Base-by-base conservation (phyloP, 257 asterid genomes). In the Henckelia pumila region DNA sequence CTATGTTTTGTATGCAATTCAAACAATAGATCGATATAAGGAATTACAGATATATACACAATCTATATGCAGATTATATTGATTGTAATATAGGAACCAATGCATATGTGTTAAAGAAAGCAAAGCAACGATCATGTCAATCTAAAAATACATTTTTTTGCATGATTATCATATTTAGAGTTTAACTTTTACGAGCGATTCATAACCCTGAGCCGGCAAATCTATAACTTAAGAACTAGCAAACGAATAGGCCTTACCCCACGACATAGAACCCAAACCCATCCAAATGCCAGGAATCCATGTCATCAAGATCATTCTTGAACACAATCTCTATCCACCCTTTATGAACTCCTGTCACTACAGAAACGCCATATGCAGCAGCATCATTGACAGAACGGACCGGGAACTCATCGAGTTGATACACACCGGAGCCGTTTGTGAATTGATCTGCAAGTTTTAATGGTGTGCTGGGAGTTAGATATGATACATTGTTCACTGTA, bases 221-320 rank as follows among this genome's bases (percentile, higher is more conserved):
- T 64, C 2, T 5, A 6, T 21, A 23, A 9, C 2, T 7, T 22
- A 19, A 28, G 5, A 62, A 8, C 4, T 13, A 52, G 6, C 22
- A 37, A 16, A 23, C 22, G 2, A 26, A 33, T 8, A 55, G 40
- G 24, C n/a, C 80, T 67, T 64, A 81, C 87, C 89, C 87, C 25
- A 84, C 80, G 19, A 79, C 87, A 61, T 78, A 84, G 47, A 84
- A 81, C 59, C 81, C 85, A 21, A 75, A 84, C 60, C 89, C 89
- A 70, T 84, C 87, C 65, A 84, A 80, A 73, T 81, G 89, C 89
- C 87, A 81, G 56, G 87, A 79, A 66, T 84, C 85, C 55, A 81
- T 73, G 68, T 69, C 74, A 28, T 68, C 70, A 32, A 79, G 24
- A 32, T 79, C 80, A 69, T 81, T 81, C 69, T 75, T 69, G 73